phyloP scores from a whole-genome alignment of 23 red algal genomes.

The Gracilaria gracilis region DNA sequence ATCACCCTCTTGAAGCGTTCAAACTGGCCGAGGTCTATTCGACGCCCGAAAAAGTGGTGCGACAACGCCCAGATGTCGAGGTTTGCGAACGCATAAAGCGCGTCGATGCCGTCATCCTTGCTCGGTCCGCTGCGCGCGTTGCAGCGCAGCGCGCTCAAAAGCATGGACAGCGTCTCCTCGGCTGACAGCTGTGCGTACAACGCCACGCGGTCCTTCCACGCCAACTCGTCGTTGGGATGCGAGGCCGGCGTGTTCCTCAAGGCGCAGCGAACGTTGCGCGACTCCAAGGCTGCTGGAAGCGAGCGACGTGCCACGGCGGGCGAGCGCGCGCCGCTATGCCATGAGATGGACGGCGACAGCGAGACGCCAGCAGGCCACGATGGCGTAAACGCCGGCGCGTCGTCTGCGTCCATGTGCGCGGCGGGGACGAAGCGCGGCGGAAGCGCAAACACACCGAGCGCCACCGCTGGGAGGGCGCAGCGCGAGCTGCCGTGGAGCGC shows the following conservation, averaged over 20 bases:
- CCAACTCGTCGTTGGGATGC: conserved; percentile 17
- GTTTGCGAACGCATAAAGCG: conserved; percentile 82
- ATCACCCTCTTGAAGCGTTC: conserved; percentile 84
- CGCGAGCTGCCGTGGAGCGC: no score
- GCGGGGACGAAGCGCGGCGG: not conserved
- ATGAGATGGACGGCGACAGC: no score
- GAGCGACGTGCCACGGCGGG: not conserved
- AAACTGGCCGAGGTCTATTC: conserved; percentile 91
- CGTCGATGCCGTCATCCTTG: conserved; percentile 86
- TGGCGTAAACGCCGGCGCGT: not conserved
- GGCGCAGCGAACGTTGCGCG: not conserved
- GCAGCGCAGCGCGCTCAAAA: conserved; percentile 64
- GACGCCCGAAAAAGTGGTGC: conserved; percentile 76
- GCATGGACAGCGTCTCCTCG: conserved; percentile 67
- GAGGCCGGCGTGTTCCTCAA: not conserved
- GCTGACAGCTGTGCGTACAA: conserved; percentile 80
- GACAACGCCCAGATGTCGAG: conserved; percentile 82
- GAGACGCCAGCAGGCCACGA: no score
- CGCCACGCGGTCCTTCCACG: conserved; percentile 78
- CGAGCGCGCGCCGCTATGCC: not conserved
- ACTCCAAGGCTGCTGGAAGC: not conserved
- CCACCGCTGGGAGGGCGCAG: no score
- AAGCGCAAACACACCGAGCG: not conserved
- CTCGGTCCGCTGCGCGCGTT: conserved; percentile 48
- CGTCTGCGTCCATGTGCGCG: not conserved